Evolutionary conservation across 257 asterid genomes (phyloP), one percentile per base, ranked within the genome.

Genomic region (Petunia secreta): DNA sequence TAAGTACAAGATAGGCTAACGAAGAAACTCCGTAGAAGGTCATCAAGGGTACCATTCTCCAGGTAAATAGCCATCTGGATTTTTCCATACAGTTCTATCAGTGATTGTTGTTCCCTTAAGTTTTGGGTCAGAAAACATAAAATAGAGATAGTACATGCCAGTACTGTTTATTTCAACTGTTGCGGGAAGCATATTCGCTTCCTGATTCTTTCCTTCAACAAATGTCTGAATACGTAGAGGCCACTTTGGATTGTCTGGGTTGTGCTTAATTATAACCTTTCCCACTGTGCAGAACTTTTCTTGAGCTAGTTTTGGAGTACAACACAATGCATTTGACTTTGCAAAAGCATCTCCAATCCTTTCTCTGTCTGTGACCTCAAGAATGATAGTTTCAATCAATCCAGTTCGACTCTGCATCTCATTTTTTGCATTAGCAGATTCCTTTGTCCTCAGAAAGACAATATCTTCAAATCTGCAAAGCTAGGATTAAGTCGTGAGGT

Each of bases 121-220:
- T 48, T 81, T 71, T 37, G 85, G 89, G 55, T 86, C 84, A 63
- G 87, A 86, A 53, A 75, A 84, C 87, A 86, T 82, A 64, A 84
- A 86, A 80, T 86, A 84, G 43, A 86, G 85, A 80, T 84, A 86
- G 75, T 86, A 86, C 86, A 86, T 79, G 40, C 89, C 89, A 4
- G 89, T 86, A 36, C 16, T 60, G 57, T 86, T 86, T 11, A 86
- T 73, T 67, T 83, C 80, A 65, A 86, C 73, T 2, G 81, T 6
- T 37, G 64, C 55, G 8, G 75, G 40, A 60, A 63, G 85, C 87
- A 86, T 83, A 57, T 81, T 83, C 11, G 84, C 87, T 38, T 83
- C 87, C 38, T 78, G 84, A 54, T n/a, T 66, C 36, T 78, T 82
- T 44, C 85, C 89, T 75, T 78, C 83, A 53, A 86, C 83, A 77